These are phyloP conservation scores for Botrytis fabae DNA, from an alignment of 2,329 filamentous ascomycete genomes.

Conservation along the genomic window DNA sequence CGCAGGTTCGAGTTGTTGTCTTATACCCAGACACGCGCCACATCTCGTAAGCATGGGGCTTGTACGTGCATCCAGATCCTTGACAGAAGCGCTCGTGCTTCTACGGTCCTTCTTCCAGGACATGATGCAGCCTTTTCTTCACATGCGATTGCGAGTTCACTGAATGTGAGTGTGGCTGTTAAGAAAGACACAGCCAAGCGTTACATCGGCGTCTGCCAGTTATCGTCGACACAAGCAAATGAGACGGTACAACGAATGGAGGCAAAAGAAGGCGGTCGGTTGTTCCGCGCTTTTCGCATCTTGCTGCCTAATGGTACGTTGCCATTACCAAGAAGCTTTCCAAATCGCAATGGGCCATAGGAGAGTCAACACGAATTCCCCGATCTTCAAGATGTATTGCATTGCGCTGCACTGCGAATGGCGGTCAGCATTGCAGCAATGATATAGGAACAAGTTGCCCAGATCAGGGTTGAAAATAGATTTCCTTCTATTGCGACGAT, in stretches of 20 bases:
- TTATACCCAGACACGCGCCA: background rate
- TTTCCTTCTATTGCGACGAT: constrained; percentile 4
- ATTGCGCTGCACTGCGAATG: background rate
- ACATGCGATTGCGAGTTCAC: constrained; percentile 3
- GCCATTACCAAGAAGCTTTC: background rate
- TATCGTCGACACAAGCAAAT: background rate
- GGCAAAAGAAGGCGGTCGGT: constrained; percentile 13
- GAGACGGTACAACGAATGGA: background rate
- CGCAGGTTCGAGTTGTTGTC: background rate
- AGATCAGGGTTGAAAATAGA: constrained; percentile 12
- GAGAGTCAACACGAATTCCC: background rate
- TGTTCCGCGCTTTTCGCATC: background rate
- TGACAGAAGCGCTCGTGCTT: background rate
- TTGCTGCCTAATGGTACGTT: constrained; percentile 19
- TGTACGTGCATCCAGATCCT: background rate
- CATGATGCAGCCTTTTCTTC: background rate
- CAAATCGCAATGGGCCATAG: background rate
- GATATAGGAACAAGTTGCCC: constrained; percentile 25
- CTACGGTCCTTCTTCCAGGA: background rate
- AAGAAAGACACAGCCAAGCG: background rate
- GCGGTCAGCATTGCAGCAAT: constrained; percentile 12
- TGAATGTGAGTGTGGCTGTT: background rate
- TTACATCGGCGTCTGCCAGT: constrained; percentile 13
- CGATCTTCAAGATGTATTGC: background rate
- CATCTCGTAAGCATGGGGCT: constrained; percentile 5